Conservation (phyloP, 2,329 filamentous ascomycete genomes). For the Lachnellula suecica region DNA sequence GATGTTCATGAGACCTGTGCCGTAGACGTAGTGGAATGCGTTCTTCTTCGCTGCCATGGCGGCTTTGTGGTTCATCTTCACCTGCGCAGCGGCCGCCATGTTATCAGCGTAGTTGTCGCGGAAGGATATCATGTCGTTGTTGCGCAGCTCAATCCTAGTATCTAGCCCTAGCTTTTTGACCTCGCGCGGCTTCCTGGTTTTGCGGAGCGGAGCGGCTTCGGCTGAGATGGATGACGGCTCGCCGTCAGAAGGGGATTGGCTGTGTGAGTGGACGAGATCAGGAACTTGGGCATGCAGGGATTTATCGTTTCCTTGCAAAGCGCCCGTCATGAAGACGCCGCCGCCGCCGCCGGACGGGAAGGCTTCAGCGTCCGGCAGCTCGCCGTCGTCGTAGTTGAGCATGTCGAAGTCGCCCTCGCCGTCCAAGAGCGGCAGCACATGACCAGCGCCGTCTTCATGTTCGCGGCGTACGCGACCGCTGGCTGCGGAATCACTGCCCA, state of each 20-base stretch:
- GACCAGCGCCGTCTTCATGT: slow-evolving; percentile 39
- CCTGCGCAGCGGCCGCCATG: slow-evolving; percentile 50
- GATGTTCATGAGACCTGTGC: slow-evolving; percentile 53
- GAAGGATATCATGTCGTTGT: slow-evolving; percentile 56
- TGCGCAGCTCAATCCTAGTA: slow-evolving; percentile 49
- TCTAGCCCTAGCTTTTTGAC: slow-evolving; percentile 47
- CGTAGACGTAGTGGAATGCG: slow-evolving; percentile 60
- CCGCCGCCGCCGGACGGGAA: slow-evolving; percentile 19
- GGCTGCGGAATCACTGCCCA: slow-evolving; percentile 35
- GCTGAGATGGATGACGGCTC: slow-evolving; percentile 37
- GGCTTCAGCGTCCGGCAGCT: slow-evolving; percentile 30
- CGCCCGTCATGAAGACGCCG: slow-evolving; percentile 23
- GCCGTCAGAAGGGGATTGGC: slow-evolving; percentile 14
- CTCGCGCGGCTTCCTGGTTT: slow-evolving; percentile 31
- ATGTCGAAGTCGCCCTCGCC: slow-evolving; percentile 30
- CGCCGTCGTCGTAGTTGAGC: slow-evolving; percentile 30
- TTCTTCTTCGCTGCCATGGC: slow-evolving; percentile 57
- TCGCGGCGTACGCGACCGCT: slow-evolving; percentile 41
- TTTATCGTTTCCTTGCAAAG: slow-evolving; percentile 16
- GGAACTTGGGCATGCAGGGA: slow-evolving; percentile 25
- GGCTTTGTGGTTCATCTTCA: slow-evolving; percentile 43
- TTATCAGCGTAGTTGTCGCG: slow-evolving; percentile 57
- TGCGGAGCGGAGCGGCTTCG: slow-evolving; percentile 37
- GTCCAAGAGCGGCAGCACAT: slow-evolving; percentile 22
- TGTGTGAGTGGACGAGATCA: slow-evolving; percentile 19